Base-by-base conservation (phyloP, 2,329 filamentous ascomycete species). In the Leptosphaerulina australis region DNA sequence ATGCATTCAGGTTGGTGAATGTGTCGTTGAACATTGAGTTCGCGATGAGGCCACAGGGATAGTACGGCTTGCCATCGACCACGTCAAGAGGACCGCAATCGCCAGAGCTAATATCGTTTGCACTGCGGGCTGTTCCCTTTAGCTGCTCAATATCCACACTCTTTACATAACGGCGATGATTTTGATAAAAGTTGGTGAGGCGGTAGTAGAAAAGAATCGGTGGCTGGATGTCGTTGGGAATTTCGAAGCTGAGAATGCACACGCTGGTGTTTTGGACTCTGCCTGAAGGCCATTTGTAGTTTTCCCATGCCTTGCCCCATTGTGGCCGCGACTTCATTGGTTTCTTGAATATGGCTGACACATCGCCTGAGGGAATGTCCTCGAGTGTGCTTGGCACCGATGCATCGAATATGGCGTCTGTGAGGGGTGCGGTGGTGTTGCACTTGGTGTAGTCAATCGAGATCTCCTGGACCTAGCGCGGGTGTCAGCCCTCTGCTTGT, bases 1-100 rank as follows among this genome's bases (percentile, higher is more conserved):
- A 73, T 7, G 84, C 76, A 1, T 82, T 74, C 0, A 92, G 89
- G 40, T 76, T 83, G 37, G 75, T 77, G 68, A 95, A 94, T 4
- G 88, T 91, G 71, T 99, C 94, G 72, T 99, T 99, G 82, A 99
- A 99, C 56, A 94, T 76, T 18, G 94, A 97, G 73, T 99, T 99
- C 55, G 94, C 93, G 61, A 97, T 96, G 55, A 99, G 79, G 17
- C 94, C 94, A 71, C 94, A 99, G 1, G 94, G 94, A 67, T 96
- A 99, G 71, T 93, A 94, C 1, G 91, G 84, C 70, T 86, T 77
- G n/a, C 74, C 76, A 3, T 64, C 60, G 43, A 66, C 63, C 5
- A 67, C 43, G 53, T 64, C 80, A 11, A 97, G 80, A 0, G 93
- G 92, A 26, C 87, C 84, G 74, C 92, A 97, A 52, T 87, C 82